Evolutionary conservation across 148 eudicot genomes (phyloP).

Genomic region (Nyssa sinensis): DNA sequence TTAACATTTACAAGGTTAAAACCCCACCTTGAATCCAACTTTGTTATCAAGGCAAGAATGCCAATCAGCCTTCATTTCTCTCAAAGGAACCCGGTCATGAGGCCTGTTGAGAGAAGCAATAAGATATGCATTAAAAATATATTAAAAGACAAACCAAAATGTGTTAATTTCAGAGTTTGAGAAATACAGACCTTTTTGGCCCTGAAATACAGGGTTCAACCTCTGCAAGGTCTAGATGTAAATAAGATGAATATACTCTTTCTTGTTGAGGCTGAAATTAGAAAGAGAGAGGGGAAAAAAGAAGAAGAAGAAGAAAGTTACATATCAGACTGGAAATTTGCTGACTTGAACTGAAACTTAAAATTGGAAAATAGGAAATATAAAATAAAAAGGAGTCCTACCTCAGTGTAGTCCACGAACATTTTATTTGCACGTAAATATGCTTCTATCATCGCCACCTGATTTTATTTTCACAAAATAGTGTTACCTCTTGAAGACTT

Average conservation of each 20-base stretch:
- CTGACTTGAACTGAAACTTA: background rate
- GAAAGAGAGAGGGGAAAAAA: too few relatives aligned
- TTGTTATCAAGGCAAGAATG: slow-evolving; percentile 62
- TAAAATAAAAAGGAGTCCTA: slow-evolving; percentile 23
- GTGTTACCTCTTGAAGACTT: background rate
- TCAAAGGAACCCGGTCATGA: slow-evolving; percentile 61
- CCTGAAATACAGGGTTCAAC: slow-evolving; percentile 68
- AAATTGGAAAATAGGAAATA: background rate
- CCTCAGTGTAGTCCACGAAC: slow-evolving; percentile 67
- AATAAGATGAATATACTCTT: slow-evolving; percentile 49
- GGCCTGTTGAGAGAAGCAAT: slow-evolving; percentile 36
- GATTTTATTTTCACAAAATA: slow-evolving; percentile 16
- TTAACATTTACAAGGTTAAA: background rate
- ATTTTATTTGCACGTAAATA: slow-evolving; percentile 63
- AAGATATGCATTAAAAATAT: background rate
- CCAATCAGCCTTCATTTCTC: slow-evolving; percentile 72
- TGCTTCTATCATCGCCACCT: slow-evolving; percentile 73
- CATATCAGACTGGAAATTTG: background rate
- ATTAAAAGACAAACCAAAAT: background rate
- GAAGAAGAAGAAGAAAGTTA: too few relatives aligned
- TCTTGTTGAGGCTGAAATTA: slow-evolving; percentile 53
- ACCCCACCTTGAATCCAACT: slow-evolving; percentile 61
- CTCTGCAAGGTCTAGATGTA: slow-evolving; percentile 45
- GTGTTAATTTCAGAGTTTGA: background rate
- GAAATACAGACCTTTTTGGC: slow-evolving; percentile 50